These are phyloP conservation scores for Mycena haematopus DNA, from an alignment of 768 basidiomycete species.

Conservation along the genomic window DNA sequence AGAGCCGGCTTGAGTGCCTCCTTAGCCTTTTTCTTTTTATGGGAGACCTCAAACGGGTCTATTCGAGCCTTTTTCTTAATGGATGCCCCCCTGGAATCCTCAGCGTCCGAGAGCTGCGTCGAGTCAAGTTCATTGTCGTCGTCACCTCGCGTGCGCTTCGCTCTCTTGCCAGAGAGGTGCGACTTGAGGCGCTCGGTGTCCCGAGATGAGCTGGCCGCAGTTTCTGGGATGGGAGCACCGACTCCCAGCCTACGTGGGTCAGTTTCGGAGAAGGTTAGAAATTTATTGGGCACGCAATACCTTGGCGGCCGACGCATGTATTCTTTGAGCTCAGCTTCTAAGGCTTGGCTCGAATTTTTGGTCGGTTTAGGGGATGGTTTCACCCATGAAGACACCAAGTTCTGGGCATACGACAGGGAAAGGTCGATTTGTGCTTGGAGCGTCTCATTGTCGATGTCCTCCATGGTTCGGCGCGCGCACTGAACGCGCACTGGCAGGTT, in stretches of 20 bases:
- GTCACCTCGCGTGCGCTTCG: conserved; percentile 55
- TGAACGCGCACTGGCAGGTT: no score
- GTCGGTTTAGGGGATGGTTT: conserved; percentile 55
- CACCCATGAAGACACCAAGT: conserved; percentile 80
- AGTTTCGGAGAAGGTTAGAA: conserved; percentile 21
- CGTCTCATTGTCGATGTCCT: conserved; percentile 69
- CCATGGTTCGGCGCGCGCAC: conserved; percentile 34
- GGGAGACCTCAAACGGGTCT: conserved; percentile 61
- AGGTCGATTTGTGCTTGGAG: conserved; percentile 86
- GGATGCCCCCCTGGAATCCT: conserved; percentile 63
- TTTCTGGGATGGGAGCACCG: conserved; percentile 66
- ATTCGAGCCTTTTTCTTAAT: conserved; percentile 64
- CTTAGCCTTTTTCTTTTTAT: conserved; percentile 53
- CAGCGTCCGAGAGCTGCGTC: conserved; percentile 46
- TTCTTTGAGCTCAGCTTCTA: conserved; percentile 67
- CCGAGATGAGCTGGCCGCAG: conserved; percentile 47
- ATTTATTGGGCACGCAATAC: conserved; percentile 43
- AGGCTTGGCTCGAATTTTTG: conserved; percentile 42
- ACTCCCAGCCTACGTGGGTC: conserved; percentile 67
- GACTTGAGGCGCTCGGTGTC: conserved; percentile 70
- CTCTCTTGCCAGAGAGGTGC: conserved; percentile 56
- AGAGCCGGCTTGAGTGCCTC: conserved; percentile 26
- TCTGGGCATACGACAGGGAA: conserved; percentile 77
- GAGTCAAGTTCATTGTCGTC: conserved; percentile 37
- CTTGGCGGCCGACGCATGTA: conserved; percentile 74